Percentiles rank a stretch among this genome's conserved stretches.
Conservation (phyloP, 2,329 filamentous ascomycete species). For the Celoporthe dispersa region DNA sequence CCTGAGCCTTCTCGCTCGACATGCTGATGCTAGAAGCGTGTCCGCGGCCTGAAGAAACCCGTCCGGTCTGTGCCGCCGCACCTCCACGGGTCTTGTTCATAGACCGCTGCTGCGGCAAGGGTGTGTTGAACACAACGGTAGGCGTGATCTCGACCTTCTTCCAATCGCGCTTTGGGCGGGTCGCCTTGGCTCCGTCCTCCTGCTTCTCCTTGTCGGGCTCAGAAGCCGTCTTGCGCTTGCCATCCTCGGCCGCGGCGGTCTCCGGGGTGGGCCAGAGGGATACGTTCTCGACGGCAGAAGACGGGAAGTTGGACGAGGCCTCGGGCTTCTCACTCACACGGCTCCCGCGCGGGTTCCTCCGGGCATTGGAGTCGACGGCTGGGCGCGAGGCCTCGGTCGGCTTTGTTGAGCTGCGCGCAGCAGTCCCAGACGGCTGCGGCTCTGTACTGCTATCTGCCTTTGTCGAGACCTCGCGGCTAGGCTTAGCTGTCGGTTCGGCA, state of each 20-base stretch:
- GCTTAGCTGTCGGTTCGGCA: slow-evolving; percentile 24
- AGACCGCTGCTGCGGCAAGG: slow-evolving; percentile 62
- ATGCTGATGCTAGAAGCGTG: slow-evolving; percentile 24
- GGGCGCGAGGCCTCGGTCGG: slow-evolving; percentile 46
- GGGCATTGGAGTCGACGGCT: slow-evolving; percentile 46
- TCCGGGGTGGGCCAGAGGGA: slow-evolving; percentile 91
- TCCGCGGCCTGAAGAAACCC: slow-evolving; percentile 39
- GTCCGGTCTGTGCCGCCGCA: slow-evolving; percentile 44
- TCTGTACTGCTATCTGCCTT: slow-evolving; percentile 24
- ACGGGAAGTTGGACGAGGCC: slow-evolving; percentile 38
- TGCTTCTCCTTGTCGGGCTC: slow-evolving; percentile 71
- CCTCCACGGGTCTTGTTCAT: slow-evolving; percentile 53
- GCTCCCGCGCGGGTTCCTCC: slow-evolving; percentile 49
- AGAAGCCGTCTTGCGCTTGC: slow-evolving; percentile 72
- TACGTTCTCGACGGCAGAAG: slow-evolving; percentile 75
- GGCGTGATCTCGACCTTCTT: slow-evolving; percentile 70
- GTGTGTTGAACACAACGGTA: slow-evolving; percentile 84
- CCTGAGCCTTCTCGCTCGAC: slow-evolving; percentile 35
- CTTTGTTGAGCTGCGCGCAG: slow-evolving; percentile 30
- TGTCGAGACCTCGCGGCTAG: slow-evolving; percentile 31
- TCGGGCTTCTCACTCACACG: slow-evolving; percentile 51
- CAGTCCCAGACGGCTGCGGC: slow-evolving; percentile 29
- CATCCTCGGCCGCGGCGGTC: slow-evolving; percentile 68
- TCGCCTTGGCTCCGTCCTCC: slow-evolving; percentile 53
- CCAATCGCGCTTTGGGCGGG: slow-evolving; percentile 81